Conservation (phyloP, 257 asterid genomes). For the Nicotiana knightiana region DNA sequence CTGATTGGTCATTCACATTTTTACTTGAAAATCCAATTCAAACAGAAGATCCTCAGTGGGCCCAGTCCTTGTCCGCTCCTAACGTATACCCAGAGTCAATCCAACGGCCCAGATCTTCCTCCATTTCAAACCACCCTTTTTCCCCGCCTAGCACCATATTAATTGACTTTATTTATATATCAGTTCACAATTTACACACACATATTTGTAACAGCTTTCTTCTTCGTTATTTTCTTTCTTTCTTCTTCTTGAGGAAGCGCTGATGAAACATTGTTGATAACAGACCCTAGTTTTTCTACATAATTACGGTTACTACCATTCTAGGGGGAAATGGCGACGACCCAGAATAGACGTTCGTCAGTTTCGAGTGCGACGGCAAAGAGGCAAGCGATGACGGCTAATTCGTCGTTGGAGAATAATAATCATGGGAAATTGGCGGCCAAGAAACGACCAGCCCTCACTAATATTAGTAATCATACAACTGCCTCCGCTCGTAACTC, state of each 20-base stretch:
- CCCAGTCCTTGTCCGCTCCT: slow-evolving; percentile 55
- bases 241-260: not conserved
- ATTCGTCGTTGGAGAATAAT: slow-evolving; percentile 17
- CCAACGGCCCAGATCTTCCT: slow-evolving; percentile 46
- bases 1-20: slow-evolving; percentile 17
- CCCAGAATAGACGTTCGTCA: slow-evolving; percentile 33
- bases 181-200: slow-evolving; percentile 10
- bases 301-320: not conserved
- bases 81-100: slow-evolving; percentile 44
- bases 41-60: slow-evolving; percentile 27
- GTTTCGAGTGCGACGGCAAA: slow-evolving; percentile 67
- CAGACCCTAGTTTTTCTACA: not conserved
- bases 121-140: slow-evolving; percentile 37
- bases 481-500: slow-evolving; percentile 30
- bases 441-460: slow-evolving; percentile 79
- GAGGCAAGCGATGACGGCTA: slow-evolving; percentile 42
- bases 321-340: slow-evolving; percentile 15
- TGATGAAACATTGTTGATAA: not conserved
- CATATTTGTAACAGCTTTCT: not conserved
- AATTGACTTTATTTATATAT: slow-evolving; percentile 15
- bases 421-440: slow-evolving; percentile 35
- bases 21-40: not conserved
- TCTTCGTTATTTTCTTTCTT: not conserved
- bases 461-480: slow-evolving; percentile 66
- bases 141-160: slow-evolving; percentile 45